Conservation (phyloP, 2,329 filamentous ascomycete genomes). For the Fusarium cicatricum region DNA sequence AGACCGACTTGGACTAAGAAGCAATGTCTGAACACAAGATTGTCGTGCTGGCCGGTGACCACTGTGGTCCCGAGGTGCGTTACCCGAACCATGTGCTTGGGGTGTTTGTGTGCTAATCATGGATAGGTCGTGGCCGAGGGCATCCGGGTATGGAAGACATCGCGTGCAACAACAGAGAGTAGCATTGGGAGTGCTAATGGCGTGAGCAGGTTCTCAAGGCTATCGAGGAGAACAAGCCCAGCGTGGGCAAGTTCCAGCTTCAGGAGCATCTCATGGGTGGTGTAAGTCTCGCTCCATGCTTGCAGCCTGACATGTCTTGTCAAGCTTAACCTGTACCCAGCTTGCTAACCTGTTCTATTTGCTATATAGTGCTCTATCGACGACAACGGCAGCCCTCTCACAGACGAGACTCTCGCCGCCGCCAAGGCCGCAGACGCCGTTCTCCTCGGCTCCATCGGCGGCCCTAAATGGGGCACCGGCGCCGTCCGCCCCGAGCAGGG, state of each 20-base stretch:
- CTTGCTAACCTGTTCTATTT: conserved; percentile 1
- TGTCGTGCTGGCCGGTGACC: conserved; percentile 84
- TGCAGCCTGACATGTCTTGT: background rate
- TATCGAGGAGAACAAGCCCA: conserved; percentile 75
- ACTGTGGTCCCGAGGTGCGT: conserved; percentile 84
- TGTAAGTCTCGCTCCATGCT: conserved; percentile 62
- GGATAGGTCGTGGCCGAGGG: conserved; percentile 78
- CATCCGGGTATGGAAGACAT: conserved; percentile 71
- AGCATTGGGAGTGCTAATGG: background rate
- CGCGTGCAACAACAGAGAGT: background rate
- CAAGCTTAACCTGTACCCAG: conserved; percentile 1
- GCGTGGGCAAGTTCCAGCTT: conserved; percentile 82
- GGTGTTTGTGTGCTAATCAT: conserved; percentile 27
- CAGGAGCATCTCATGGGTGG: conserved; percentile 91
- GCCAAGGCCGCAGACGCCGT: conserved; percentile 86
- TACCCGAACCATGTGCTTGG: background rate
- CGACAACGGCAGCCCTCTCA: conserved; percentile 78
- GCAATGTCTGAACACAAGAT: conserved; percentile 77
- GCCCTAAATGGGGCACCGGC: conserved; percentile 91
- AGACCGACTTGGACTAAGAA: background rate
- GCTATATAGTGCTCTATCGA: conserved; percentile 82
- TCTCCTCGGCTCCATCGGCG: conserved; percentile 88
- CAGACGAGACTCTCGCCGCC: conserved; percentile 81
- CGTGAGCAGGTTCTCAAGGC: conserved; percentile 74
- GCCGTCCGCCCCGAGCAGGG: conserved; percentile 89